Percentiles rank a stretch among this genome's conserved stretches.
These are phyloP conservation scores for Penicillium sp. DNA, from an alignment of 2,329 filamentous ascomycete genomes.

Conservation along the genomic window DNA sequence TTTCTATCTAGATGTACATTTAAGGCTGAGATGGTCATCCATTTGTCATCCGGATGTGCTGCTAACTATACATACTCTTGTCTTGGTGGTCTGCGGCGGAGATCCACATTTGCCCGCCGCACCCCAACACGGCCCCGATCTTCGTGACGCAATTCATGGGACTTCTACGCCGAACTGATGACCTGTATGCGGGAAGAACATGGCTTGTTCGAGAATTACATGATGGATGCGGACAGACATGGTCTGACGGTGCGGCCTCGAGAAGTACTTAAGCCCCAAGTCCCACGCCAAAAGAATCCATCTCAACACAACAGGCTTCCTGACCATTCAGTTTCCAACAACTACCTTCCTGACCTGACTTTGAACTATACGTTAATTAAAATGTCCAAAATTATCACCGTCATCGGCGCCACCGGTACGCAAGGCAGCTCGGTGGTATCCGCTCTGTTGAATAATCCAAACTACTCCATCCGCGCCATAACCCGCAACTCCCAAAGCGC, in stretches of 20 bases:
- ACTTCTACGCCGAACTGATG: not conserved
- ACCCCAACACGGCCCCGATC: not conserved
- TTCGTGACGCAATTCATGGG: not conserved
- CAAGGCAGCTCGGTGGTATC: constrained; percentile 9
- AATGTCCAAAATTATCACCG: constrained; percentile 29
- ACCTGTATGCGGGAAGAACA: not conserved
- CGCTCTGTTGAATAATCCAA: not conserved
- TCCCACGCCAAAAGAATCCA: not conserved
- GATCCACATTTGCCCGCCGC: constrained; percentile 10
- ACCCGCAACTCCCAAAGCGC: constrained; percentile 7
- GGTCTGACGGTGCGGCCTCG: not conserved
- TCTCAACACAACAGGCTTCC: not conserved
- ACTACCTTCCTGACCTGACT: not conserved
- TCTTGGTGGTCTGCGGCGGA: not conserved
- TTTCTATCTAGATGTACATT: not conserved
- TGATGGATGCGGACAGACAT: not conserved
- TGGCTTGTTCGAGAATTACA: not conserved
- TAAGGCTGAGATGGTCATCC: not conserved
- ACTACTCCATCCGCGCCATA: constrained; percentile 4
- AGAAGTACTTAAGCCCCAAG: not conserved
- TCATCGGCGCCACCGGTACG: constrained; percentile 7
- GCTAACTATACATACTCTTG: not conserved
- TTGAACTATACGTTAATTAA: not conserved
- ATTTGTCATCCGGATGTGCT: not conserved
- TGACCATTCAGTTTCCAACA: not conserved